Base-by-base conservation (phyloP, 1,284 basidiomycete species). In the Agaricales sp. region DNA sequence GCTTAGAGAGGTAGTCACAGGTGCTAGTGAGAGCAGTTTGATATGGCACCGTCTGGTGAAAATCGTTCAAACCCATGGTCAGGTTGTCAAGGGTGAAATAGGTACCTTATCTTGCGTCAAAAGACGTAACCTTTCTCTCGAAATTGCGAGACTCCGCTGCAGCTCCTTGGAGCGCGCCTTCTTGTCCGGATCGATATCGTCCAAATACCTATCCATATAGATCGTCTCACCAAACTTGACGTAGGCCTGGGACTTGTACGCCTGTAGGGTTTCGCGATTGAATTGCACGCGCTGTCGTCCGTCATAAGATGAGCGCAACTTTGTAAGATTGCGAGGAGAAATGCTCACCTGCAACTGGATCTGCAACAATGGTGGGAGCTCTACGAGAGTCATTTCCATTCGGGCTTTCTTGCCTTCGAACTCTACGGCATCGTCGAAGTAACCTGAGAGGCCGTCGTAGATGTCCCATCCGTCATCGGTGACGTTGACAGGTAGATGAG, bases 231-330 rank as follows among this genome's bases (percentile, higher is more conserved):
- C 82, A 61, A 96, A 95, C 57, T 86, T 87, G 55, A 99, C 82
- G 61, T 94, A 95, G 1, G 92, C 92, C 61, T 99, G 95, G 8
- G 89, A 93, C 66, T 99, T 99, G 70, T 88, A 94, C 14, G 93
- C 84, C 54, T 92, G 83, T 50, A 88, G 73, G 0, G 84, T 88
- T 55, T 87, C 83, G 13, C 92, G 78, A 63, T 99, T 94, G 68
- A 95, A 99, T 79, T 98, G 95, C 1, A 94, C 96, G 52, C 95
- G 78, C 88, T 98, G 57, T 13, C 26, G n/a, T n/a, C n/a, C n/a
- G n/a, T n/a, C n/a, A n/a, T n/a, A 30, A 30, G 53, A 43, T 16
- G 41, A 49, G 24, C 30, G 26, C 6, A 48, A 46, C 47, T 37
- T 24, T n/a, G n/a, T n/a, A n/a, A n/a, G n/a, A n/a, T n/a, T n/a